Percentiles rank a stretch among this genome's conserved stretches.
Conservation (phyloP, 2,329 filamentous ascomycete genomes). For the Ceratocystis colombiana region DNA sequence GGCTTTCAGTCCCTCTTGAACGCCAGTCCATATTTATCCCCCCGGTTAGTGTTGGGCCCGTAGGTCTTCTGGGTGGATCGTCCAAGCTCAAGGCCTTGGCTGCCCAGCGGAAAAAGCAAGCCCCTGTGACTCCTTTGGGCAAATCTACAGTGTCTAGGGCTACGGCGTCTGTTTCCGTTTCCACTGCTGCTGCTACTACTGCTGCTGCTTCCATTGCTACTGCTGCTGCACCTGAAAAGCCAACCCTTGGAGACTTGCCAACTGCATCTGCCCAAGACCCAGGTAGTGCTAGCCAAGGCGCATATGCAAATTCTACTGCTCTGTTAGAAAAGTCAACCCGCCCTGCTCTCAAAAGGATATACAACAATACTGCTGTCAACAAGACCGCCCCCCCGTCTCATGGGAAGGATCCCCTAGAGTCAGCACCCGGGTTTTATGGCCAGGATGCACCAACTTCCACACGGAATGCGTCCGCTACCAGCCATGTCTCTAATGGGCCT, state of each 20-base stretch:
- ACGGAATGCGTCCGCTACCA: background rate
- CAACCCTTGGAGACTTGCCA: conserved; percentile 12
- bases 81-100: conserved; percentile 89
- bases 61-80: conserved; percentile 65
- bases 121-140: conserved; percentile 28
- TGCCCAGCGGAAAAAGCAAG: conserved; percentile 74
- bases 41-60: conserved; percentile 38
- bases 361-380: conserved; percentile 4
- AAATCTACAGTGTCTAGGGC: background rate
- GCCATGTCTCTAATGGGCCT: background rate
- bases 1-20: conserved; percentile 61
- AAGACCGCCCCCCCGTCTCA: background rate
- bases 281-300: background rate
- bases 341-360: conserved; percentile 1
- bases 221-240: conserved; percentile 15
- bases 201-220: conserved; percentile 1
- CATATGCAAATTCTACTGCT: background rate
- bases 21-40: conserved; percentile 57
- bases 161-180: background rate
- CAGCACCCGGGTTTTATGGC: background rate
- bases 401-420: background rate
- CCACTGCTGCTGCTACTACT: background rate
- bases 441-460: background rate
- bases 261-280: background rate
- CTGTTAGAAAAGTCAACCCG: background rate